Percentiles rank a stretch among this genome's conserved stretches.
phyloP scores from a whole-genome alignment of 1,284 basidiomycete species.

The Rugosomyces carneus region DNA sequence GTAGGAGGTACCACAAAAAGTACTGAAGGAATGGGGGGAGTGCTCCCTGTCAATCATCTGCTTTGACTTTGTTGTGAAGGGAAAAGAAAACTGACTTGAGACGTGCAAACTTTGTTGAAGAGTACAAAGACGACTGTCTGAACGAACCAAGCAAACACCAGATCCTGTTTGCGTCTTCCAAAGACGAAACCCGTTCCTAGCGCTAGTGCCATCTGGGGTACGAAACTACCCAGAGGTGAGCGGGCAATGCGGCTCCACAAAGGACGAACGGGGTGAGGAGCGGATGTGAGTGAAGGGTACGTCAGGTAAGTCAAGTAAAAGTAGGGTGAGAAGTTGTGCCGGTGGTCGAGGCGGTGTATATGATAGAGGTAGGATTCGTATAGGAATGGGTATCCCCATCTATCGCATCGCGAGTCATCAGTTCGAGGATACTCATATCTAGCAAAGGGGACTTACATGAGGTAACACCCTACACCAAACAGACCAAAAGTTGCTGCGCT shows the following conservation, averaged over 20 bases:
- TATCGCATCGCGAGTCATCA: constrained; percentile 26
- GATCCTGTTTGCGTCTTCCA: constrained; percentile 43
- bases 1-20: constrained; percentile 95
- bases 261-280: constrained; percentile 37
- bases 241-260: constrained; percentile 39
- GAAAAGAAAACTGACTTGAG: constrained; percentile 63
- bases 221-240: constrained; percentile 65
- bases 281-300: constrained; percentile 41
- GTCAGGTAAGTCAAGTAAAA: constrained; percentile 92
- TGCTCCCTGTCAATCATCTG: not conserved
- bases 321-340: constrained; percentile 98
- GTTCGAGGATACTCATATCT: constrained; percentile 7
- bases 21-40: constrained; percentile 51
- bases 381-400: constrained; percentile 92
- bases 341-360: constrained; percentile 84
- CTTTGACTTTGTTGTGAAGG: not conserved
- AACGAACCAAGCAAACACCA: constrained; percentile 85
- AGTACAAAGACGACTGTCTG: constrained; percentile 90
- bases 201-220: constrained; percentile 69
- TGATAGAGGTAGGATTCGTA: constrained; percentile 95
- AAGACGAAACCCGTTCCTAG: constrained; percentile 63
- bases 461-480: constrained; percentile 66
- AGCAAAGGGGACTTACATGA: constrained; percentile 54
- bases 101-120: constrained; percentile 99
- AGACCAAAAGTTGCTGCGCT: constrained; percentile 66